Percentiles rank a stretch among this genome's conserved stretches.
phyloP scores from a whole-genome alignment of 1,284 basidiomycete species.

The Leccinum subfulvum region DNA sequence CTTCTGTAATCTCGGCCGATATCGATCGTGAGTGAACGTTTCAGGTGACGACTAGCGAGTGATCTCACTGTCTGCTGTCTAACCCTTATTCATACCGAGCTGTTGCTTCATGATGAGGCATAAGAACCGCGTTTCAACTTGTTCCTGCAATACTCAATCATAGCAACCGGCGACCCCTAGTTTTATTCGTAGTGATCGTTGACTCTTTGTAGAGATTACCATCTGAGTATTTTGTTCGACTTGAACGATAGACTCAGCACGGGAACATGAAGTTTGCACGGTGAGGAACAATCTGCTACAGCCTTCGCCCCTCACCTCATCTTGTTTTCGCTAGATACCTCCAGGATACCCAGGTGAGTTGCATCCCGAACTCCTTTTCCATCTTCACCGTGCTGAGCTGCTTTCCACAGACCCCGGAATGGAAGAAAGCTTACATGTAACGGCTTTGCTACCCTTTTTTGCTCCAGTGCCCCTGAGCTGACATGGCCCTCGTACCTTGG shows the following conservation, averaged over 20 bases:
- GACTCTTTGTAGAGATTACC: conserved; percentile 1
- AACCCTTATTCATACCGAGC: not conserved
- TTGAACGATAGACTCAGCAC: not conserved
- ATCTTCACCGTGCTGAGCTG: not conserved
- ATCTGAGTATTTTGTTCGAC: not conserved
- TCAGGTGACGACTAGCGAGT: not conserved
- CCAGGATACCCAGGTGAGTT: conserved; percentile 64
- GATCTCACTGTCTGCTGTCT: not conserved
- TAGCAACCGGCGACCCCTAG: not conserved
- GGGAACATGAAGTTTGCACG: conserved; percentile 54
- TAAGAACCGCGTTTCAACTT: not conserved
- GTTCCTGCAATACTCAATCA: not conserved
- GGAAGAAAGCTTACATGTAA: conserved; percentile 80
- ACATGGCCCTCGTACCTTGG: not conserved
- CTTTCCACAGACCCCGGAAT: conserved; percentile 63
- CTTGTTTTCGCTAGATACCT: conserved; percentile 50
- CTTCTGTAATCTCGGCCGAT: no score
- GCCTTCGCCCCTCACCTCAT: not conserved
- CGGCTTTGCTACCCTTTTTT: conserved; percentile 21
- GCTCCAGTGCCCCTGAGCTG: not conserved
- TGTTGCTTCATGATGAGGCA: not conserved
- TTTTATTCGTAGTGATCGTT: not conserved
- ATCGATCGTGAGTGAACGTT: not conserved
- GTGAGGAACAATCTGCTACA: conserved; percentile 31
- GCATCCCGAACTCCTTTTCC: not conserved